A percentile compares a stretch with the other conserved stretches of the same genome.
Conservation (phyloP, 306 rosid species). For the Gynostemma pentaphyllum region DNA sequence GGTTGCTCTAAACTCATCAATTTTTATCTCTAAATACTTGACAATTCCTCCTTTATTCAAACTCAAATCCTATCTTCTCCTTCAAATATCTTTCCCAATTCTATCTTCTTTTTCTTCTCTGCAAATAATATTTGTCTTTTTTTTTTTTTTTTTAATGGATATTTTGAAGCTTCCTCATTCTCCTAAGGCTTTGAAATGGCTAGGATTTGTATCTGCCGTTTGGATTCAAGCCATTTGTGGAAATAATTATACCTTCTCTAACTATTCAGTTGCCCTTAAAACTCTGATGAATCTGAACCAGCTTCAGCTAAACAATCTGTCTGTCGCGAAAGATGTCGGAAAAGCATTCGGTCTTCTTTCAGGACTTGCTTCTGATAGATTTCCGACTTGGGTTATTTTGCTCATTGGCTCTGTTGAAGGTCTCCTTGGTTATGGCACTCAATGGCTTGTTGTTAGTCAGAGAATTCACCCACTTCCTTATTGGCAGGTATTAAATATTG, state of each 20-base stretch:
- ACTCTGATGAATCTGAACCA: conserved; percentile 71
- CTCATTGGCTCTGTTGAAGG: no score
- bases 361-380: conserved; percentile 55
- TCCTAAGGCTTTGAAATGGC: conserved; percentile 50
- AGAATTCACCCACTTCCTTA: no score
- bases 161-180: conserved; percentile 3
- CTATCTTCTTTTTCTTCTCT: background rate
- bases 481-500: conserved; percentile 53
- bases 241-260: conserved; percentile 87
- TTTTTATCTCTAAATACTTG: no score
- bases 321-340: conserved; percentile 69
- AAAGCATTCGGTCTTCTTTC: conserved; percentile 72
- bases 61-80: no score
- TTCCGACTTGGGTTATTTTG: conserved; percentile 76
- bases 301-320: conserved; percentile 53
- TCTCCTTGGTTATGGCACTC: no score
- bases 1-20: no score
- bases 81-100: no score
- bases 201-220: conserved; percentile 54
- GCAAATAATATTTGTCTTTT: no score
- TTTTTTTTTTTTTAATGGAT: conserved; percentile 23
- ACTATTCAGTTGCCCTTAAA: conserved; percentile 70
- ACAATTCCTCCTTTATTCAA: no score
- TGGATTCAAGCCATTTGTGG: conserved; percentile 80
- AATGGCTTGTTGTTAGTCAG: no score